Percentiles rank a stretch among this genome's conserved stretches.
These are phyloP conservation scores for Lactarius hengduanensis DNA, from an alignment of 768 basidiomycete genomes.

Conservation along the genomic window DNA sequence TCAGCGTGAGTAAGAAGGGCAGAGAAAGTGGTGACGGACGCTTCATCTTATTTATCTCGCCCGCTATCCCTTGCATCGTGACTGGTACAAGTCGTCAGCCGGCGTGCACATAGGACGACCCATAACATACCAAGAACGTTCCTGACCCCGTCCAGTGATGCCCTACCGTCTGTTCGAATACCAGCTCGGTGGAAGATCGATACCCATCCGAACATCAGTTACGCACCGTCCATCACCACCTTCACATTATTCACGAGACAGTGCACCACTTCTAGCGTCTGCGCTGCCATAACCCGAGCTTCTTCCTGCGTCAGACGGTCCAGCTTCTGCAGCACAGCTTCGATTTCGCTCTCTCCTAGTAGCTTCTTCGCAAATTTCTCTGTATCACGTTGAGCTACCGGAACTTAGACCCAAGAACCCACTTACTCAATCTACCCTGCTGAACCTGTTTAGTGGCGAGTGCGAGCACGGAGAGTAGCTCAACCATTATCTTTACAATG, in stretches of 20 bases:
- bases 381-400: background rate
- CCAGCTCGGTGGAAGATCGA: background rate
- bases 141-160: background rate
- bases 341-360: background rate
- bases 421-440: background rate
- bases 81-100: background rate
- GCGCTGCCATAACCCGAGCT: background rate
- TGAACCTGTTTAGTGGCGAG: background rate
- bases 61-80: conserved; percentile 1
- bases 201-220: background rate
- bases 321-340: background rate
- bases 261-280: background rate
- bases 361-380: background rate
- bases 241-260: conserved; percentile 1
- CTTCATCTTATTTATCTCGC: conserved; percentile 1
- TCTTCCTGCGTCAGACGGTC: background rate
- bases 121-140: background rate
- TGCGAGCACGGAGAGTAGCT: background rate
- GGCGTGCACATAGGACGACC: background rate
- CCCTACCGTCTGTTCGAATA: background rate
- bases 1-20: background rate
- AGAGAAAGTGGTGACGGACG: background rate
- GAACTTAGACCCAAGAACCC: background rate
- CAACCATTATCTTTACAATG: background rate
- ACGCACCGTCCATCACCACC: background rate